Percentiles rank a stretch among this genome's conserved stretches.
These are phyloP conservation scores for Pseudogymnoascus sp. DNA, from an alignment of 2,329 filamentous ascomycete species.

Conservation along the genomic window DNA sequence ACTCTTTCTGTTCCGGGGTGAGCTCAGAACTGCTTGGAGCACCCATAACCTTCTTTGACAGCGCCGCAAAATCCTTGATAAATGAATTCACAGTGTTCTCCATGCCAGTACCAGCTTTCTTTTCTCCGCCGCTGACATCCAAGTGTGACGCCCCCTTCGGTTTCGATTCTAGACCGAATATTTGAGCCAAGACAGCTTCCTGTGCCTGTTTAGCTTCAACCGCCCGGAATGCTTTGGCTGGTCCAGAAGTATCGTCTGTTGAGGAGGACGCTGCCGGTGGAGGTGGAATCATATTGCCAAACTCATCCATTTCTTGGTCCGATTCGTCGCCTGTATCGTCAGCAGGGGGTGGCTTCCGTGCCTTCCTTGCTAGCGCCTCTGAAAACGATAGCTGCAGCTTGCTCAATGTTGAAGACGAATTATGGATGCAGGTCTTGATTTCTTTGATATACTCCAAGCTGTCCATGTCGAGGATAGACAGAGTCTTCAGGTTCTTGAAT, in stretches of 20 bases:
- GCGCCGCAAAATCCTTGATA: conserved; percentile 33
- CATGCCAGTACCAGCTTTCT: neutral
- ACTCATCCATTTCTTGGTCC: conserved; percentile 45
- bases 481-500: conserved; percentile 45
- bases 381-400: conserved; percentile 52
- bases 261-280: conserved; percentile 20
- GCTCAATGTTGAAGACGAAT: conserved; percentile 45
- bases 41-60: conserved; percentile 37
- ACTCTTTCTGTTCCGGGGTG: conserved; percentile 35
- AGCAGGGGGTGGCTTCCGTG: conserved; percentile 36
- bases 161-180: conserved; percentile 42
- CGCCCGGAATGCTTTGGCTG: conserved; percentile 39
- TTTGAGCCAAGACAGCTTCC: conserved; percentile 42
- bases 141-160: neutral
- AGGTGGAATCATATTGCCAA: conserved; percentile 34
- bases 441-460: conserved; percentile 46
- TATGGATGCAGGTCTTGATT: conserved; percentile 45
- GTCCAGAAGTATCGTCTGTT: conserved; percentile 33
- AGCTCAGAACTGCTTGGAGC: conserved; percentile 32
- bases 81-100: conserved; percentile 30
- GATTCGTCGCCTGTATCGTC: conserved; percentile 38
- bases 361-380: conserved; percentile 38
- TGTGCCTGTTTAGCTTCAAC: conserved; percentile 47
- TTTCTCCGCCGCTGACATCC: conserved; percentile 16
- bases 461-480: conserved; percentile 53